Conservation (phyloP, 805 yeast genomes). For the Wickerhamiella sorbophila region DNA sequence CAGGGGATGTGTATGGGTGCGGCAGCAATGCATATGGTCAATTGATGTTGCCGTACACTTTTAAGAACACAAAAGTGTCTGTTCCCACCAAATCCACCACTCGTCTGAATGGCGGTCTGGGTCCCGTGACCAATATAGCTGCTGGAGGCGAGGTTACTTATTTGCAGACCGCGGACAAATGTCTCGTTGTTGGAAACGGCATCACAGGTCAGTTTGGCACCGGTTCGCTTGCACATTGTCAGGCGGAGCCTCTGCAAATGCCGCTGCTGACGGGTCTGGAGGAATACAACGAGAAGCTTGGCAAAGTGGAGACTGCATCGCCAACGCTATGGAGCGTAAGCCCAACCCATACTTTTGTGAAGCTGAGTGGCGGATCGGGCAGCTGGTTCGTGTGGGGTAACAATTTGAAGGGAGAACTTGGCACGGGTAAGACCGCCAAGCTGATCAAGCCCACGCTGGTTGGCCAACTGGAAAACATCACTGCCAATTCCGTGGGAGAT, state of each 20-base stretch:
- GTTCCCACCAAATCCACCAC: conserved; percentile 45
- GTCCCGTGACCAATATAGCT: conserved; percentile 29
- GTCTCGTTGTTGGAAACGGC: conserved; percentile 69
- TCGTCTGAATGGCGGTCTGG: conserved; percentile 32
- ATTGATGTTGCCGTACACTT: conserved; percentile 53
- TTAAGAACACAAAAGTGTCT: conserved; percentile 52
- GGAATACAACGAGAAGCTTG: conserved; percentile 39
- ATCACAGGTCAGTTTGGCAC: conserved; percentile 75
- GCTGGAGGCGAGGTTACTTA: conserved; percentile 60
- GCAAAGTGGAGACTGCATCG: conserved; percentile 32
- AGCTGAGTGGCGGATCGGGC: conserved; percentile 35
- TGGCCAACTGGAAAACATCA: background rate
- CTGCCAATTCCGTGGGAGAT: conserved; percentile 3
- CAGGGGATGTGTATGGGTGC: conserved; percentile 69
- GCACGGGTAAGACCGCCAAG: conserved; percentile 61
- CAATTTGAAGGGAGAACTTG: conserved; percentile 70
- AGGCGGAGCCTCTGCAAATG: conserved; percentile 48
- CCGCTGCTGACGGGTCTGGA: conserved; percentile 33
- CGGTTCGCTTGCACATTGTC: conserved; percentile 61
- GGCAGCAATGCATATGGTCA: conserved; percentile 83
- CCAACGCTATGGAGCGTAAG: conserved; percentile 47
- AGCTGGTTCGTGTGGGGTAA: conserved; percentile 63
- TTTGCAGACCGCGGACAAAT: conserved; percentile 25
- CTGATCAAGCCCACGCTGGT: conserved; percentile 20
- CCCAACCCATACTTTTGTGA: conserved; percentile 46